Evolutionary conservation across 176 grass and related monocot genomes (phyloP), one percentile per base, ranked within the genome.

Genomic region (Alloteropsis semialata): DNA sequence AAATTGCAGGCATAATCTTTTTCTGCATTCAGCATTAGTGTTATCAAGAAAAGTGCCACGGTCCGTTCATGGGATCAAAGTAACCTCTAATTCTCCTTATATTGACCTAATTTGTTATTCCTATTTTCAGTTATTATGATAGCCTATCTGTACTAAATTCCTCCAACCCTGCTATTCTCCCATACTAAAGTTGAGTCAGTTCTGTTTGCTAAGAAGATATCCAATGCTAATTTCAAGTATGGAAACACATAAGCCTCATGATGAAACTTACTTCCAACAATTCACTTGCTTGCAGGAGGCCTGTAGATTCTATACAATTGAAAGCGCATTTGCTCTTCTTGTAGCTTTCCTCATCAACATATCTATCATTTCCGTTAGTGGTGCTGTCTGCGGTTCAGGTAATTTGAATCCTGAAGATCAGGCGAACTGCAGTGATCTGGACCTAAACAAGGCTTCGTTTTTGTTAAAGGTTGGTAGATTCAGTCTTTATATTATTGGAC

Each of bases 401-500:
- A 85, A 81, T 77, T 84, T 98, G 76, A 81, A 82, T 71, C 91
- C 76, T 76, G 87, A 93, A 87, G 96, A 98, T 81, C 90, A 82
- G 83, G 79, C 53, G 54, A 98, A 91, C 53, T 98, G 96, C 69
- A 76, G 28, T 67, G 92, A 95, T 85, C 80, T 98, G 28, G 96
- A 98, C 85, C 92, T 98, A 77, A 98, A 98, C 55, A 98, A 93
- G 85, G 96, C 96, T 84, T 95, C 96, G 14, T 98, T 98, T 91
- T 80, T 98, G 74, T 85, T 98, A 36, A 98, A 87, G 88, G 96
- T 98, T 67, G 10, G 87, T 81, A 39, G 66, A 72, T 75, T 72
- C 27, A 36, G 27, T 77, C 3, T 84, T 84, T 42, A 10, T 71
- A 33, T 63, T 44, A 32, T 68, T 51, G 4, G 60, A 41, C 66